phyloP scores from a whole-genome alignment of 2,329 filamentous ascomycete species.

The Byssochlamys sp. region DNA sequence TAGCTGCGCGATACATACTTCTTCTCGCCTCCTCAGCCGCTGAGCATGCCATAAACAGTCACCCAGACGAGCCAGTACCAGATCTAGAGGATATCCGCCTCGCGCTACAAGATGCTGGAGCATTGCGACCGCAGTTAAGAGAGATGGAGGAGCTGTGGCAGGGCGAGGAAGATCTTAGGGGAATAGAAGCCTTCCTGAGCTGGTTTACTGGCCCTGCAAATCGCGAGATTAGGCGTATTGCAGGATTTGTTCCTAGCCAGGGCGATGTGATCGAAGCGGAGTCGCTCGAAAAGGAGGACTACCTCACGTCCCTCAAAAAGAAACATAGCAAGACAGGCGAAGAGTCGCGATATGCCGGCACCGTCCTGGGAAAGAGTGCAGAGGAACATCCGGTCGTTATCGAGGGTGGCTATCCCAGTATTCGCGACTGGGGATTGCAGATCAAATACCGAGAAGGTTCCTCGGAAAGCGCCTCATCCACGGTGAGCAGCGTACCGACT shows the following conservation, averaged over 20 bases:
- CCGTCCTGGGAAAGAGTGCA: slow-evolving; percentile 63
- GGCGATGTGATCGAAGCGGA: slow-evolving; percentile 41
- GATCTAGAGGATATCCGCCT: slow-evolving; percentile 71
- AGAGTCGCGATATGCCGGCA: slow-evolving; percentile 75
- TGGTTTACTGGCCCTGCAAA: slow-evolving; percentile 71
- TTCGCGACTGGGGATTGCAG: slow-evolving; percentile 53
- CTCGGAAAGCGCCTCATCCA: slow-evolving; percentile 25
- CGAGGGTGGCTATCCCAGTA: slow-evolving; percentile 64
- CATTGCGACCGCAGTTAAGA: slow-evolving; percentile 59
- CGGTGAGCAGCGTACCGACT: slow-evolving; percentile 31
- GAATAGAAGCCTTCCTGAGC: slow-evolving; percentile 64
- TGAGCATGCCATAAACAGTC: slow-evolving; percentile 59
- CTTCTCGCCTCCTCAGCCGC: slow-evolving; percentile 65
- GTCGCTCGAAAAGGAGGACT: slow-evolving; percentile 57
- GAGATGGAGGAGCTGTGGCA: slow-evolving; percentile 59
- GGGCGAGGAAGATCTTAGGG: slow-evolving; percentile 65
- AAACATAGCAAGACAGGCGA: slow-evolving; percentile 85
- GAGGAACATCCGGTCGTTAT: slow-evolving; percentile 65
- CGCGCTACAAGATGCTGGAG: slow-evolving; percentile 72
- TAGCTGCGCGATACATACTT: slow-evolving; percentile 70
- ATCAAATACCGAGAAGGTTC: slow-evolving; percentile 23
- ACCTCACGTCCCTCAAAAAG: slow-evolving; percentile 70
- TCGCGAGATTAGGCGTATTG: slow-evolving; percentile 71
- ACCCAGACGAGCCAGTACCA: slow-evolving; percentile 52
- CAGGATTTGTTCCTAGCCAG: slow-evolving; percentile 56